phyloP scores from a whole-genome alignment of 2,329 filamentous ascomycete species.

The Cytospora piceicola region DNA sequence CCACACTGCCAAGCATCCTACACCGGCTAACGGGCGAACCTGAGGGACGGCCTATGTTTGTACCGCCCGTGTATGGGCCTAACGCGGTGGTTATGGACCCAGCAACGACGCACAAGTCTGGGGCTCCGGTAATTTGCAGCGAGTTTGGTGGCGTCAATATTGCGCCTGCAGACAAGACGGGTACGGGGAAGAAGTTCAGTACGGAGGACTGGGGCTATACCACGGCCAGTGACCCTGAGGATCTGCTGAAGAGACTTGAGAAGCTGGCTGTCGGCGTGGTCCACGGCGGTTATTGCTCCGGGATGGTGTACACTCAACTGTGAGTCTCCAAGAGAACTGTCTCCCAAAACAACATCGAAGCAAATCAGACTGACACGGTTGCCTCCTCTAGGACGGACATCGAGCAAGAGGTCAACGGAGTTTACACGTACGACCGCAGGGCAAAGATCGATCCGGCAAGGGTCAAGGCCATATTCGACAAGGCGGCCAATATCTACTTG shows the following conservation, averaged over 20 bases:
- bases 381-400: constrained; percentile 52
- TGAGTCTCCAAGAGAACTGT: constrained; percentile 42
- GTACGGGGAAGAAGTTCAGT: constrained; percentile 38
- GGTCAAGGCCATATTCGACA: constrained; percentile 62
- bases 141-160: constrained; percentile 74
- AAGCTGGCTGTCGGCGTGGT: constrained; percentile 62
- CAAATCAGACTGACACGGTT: constrained; percentile 20
- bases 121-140: constrained; percentile 66
- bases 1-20: constrained; percentile 57
- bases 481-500: constrained; percentile 52
- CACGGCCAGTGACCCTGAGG: constrained; percentile 62
- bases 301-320: constrained; percentile 70
- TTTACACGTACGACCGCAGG: constrained; percentile 65
- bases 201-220: constrained; percentile 70
- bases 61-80: constrained; percentile 45
- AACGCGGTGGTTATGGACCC: constrained; percentile 41
- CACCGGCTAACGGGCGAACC: constrained; percentile 44
- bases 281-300: constrained; percentile 59
- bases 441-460: constrained; percentile 62
- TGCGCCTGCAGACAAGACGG: constrained; percentile 48
- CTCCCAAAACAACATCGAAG: not conserved
- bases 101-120: constrained; percentile 54
- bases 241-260: constrained; percentile 62
- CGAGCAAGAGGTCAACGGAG: constrained; percentile 70
- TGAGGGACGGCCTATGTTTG: constrained; percentile 58